These are phyloP conservation scores for Phytopythium vexans DNA, from an alignment of 352 stramenopile species.

Conservation along the genomic window DNA sequence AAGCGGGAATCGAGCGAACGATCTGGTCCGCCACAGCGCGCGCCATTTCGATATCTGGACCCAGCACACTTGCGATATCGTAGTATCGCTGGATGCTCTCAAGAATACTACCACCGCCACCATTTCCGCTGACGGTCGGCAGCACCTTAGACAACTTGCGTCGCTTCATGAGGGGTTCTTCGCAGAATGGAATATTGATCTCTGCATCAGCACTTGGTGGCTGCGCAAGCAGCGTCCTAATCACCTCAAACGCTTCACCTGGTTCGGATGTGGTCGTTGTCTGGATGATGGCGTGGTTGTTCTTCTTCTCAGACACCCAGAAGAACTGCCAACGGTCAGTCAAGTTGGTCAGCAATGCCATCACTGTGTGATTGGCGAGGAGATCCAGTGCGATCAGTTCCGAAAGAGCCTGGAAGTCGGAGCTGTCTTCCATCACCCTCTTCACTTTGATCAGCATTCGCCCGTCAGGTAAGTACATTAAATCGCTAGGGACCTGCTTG, in stretches of 20 bases:
- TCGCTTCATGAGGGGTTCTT: slow-evolving; percentile 29
- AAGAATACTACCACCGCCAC: slow-evolving; percentile 17
- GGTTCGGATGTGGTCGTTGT: slow-evolving; percentile 18
- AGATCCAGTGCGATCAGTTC: slow-evolving; percentile 44
- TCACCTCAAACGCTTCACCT: slow-evolving; percentile 27
- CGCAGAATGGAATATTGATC: slow-evolving; percentile 22
- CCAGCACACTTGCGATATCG: slow-evolving; percentile 29
- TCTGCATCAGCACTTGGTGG: slow-evolving; percentile 20
- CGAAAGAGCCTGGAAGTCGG: slow-evolving; percentile 31
- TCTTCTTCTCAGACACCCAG: slow-evolving; percentile 29
- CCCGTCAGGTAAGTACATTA: slow-evolving; percentile 25
- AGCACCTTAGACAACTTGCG: slow-evolving; percentile 24
- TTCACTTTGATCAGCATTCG: slow-evolving; percentile 55
- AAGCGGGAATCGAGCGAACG: slow-evolving; percentile 16
- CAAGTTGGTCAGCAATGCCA: slow-evolving; percentile 45
- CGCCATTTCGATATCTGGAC: slow-evolving; percentile 34
- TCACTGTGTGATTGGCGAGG: slow-evolving; percentile 26
- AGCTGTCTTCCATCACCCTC: slow-evolving; percentile 15
- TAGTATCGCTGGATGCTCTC: slow-evolving; percentile 25
- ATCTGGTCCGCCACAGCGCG: slow-evolving; percentile 19
- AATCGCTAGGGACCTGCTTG: slow-evolving; percentile 6
- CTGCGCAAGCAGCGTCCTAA: slow-evolving; percentile 26
- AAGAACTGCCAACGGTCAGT: slow-evolving; percentile 34
- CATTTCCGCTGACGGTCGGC: slow-evolving; percentile 16
- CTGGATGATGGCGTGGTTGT: slow-evolving; percentile 16